Percentiles rank a stretch among this genome's conserved stretches.
Conservation (phyloP, 768 basidiomycete species). For the Tricholoma matsutake region DNA sequence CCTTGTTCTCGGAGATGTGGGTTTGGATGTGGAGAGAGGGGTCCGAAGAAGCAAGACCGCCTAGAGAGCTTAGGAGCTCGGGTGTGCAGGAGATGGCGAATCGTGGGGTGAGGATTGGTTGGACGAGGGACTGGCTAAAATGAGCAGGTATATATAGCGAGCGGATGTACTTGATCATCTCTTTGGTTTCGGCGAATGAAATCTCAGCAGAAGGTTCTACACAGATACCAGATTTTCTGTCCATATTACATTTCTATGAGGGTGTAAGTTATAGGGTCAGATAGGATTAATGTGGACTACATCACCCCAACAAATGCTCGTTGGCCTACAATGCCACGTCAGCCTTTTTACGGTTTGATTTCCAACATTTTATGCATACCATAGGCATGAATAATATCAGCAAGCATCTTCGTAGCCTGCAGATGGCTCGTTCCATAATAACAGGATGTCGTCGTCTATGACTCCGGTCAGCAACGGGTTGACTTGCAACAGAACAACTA, state of each 20-base stretch:
- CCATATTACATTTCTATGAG: conserved; percentile 85
- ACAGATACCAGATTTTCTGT: conserved; percentile 70
- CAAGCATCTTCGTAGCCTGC: conserved; percentile 77
- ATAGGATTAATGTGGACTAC: conserved; percentile 22
- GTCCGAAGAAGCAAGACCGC: conserved; percentile 56
- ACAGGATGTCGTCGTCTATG: conserved; percentile 89
- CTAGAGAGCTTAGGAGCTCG: conserved; percentile 61
- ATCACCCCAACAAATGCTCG: conserved; percentile 80
- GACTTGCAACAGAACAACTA: conserved; percentile 9
- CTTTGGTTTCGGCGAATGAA: conserved; percentile 61
- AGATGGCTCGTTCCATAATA: conserved; percentile 86
- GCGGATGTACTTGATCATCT: conserved; percentile 69
- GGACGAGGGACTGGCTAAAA: conserved; percentile 55
- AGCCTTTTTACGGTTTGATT: neutral
- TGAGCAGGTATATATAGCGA: conserved; percentile 38
- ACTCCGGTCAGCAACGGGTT: neutral
- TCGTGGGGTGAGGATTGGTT: conserved; percentile 92
- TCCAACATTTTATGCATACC: conserved; percentile 38
- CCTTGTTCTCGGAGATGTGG: conserved; percentile 82
- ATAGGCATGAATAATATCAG: conserved; percentile 61
- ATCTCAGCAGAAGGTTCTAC: conserved; percentile 55
- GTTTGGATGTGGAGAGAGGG: conserved; percentile 80
- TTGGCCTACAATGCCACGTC: conserved; percentile 48
- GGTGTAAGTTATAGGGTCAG: conserved; percentile 4
- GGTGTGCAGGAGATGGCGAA: conserved; percentile 89